These are phyloP conservation scores for Rutstroemia sp. DNA, from an alignment of 2,329 filamentous ascomycete species.

Conservation along the genomic window DNA sequence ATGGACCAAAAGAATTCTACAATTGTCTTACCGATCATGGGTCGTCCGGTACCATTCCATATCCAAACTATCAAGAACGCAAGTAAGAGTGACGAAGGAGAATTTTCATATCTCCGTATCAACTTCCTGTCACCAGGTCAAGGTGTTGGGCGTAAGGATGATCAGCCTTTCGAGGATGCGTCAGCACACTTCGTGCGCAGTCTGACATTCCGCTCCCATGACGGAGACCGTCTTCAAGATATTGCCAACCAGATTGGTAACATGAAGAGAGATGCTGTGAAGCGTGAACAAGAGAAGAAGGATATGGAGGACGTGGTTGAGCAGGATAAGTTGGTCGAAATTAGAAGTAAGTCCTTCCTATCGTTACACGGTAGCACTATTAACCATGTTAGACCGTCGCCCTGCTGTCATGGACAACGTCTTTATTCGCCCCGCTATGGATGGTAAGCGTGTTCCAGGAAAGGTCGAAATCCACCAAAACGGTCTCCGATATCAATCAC, in stretches of 20 bases:
- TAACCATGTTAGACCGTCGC: slow-evolving; percentile 62
- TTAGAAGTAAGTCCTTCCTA: slow-evolving; percentile 61
- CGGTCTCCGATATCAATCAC: slow-evolving; percentile 89
- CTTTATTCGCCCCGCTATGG: slow-evolving; percentile 89
- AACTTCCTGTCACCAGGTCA: slow-evolving; percentile 97
- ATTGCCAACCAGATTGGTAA: slow-evolving; percentile 92
- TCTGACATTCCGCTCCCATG: slow-evolving; percentile 86
- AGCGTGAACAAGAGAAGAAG: slow-evolving; percentile 97
- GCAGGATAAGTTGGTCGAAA: slow-evolving; percentile 93
- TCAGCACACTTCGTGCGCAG: slow-evolving; percentile 93
- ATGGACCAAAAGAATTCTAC: slow-evolving; percentile 88
- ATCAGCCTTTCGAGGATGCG: slow-evolving; percentile 95
- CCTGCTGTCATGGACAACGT: slow-evolving; percentile 88
- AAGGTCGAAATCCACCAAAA: slow-evolving; percentile 98
- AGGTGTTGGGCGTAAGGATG: slow-evolving; percentile 93
- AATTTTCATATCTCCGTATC: slow-evolving; percentile 89
- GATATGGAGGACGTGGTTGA: slow-evolving; percentile 99
- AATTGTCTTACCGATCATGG: slow-evolving; percentile 93
- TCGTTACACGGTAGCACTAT: neutral
- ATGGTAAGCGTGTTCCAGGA: slow-evolving; percentile 93
- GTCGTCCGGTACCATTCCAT: slow-evolving; percentile 93
- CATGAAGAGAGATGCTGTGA: slow-evolving; percentile 85
- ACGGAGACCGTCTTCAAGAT: slow-evolving; percentile 81
- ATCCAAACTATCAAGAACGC: slow-evolving; percentile 99
- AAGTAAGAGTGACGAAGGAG: slow-evolving; percentile 92